A percentile compares a stretch with the other conserved stretches of the same genome.
phyloP scores from a whole-genome alignment of 768 basidiomycete genomes.

The Melanogaster broomeanus region DNA sequence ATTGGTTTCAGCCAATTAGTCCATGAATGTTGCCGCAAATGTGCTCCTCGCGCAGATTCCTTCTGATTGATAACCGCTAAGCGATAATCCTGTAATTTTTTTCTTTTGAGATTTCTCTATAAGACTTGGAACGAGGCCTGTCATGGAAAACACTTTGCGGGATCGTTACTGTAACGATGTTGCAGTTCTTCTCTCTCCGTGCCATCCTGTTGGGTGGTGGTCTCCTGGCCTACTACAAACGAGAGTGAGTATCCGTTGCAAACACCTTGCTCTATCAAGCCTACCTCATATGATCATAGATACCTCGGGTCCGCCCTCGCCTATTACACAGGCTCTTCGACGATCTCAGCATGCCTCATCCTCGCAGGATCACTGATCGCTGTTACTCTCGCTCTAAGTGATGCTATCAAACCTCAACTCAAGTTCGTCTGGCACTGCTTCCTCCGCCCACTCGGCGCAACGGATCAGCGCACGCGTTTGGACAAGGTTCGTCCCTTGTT shows the following conservation, averaged over 20 bases:
- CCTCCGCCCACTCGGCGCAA: constrained; percentile 40
- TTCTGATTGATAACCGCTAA: neutral
- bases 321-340: constrained; percentile 31
- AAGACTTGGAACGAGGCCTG: neutral
- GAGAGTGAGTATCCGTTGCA: constrained; percentile 10
- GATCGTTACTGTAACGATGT: constrained; percentile 3
- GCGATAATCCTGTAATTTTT: neutral
- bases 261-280: neutral
- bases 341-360: constrained; percentile 27
- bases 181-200: constrained; percentile 12
- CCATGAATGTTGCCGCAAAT: neutral
- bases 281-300: constrained; percentile 6
- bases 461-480: constrained; percentile 45
- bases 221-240: constrained; percentile 18
- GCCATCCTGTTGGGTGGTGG: constrained; percentile 20
- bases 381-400: constrained; percentile 19
- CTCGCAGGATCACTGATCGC: constrained; percentile 23
- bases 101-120: neutral
- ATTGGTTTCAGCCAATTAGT: neutral
- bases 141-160: neutral
- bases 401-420: constrained; percentile 39
- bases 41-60: neutral
- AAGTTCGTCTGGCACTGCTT: constrained; percentile 55
- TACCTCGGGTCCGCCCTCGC: constrained; percentile 18
- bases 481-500: constrained; percentile 37